These are phyloP conservation scores for Ogataea trehalophila DNA, from an alignment of 805 yeast genomes.

Conservation along the genomic window DNA sequence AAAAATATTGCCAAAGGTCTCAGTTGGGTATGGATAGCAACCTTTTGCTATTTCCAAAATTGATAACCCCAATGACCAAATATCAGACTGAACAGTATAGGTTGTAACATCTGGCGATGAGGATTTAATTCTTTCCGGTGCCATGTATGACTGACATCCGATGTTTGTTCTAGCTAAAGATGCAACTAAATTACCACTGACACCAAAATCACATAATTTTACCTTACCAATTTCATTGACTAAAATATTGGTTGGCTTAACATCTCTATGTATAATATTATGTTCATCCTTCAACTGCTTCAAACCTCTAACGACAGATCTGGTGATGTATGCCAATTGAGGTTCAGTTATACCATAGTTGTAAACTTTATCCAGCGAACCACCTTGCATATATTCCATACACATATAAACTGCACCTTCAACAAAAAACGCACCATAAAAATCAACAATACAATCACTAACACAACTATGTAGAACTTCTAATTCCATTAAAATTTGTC, in stretches of 20 bases:
- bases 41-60: conserved; percentile 88
- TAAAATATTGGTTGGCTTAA: conserved; percentile 91
- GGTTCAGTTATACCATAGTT: conserved; percentile 72
- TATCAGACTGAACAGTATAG: conserved; percentile 89
- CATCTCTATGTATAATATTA: conserved; percentile 92
- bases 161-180: conserved; percentile 92
- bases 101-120: conserved; percentile 69
- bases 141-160: conserved; percentile 98
- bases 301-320: conserved; percentile 75
- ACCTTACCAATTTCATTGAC: conserved; percentile 74
- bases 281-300: conserved; percentile 83
- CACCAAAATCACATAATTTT: conserved; percentile 95
- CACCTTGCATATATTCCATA: conserved; percentile 97
- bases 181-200: conserved; percentile 90
- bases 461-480: conserved; percentile 90
- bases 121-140: conserved; percentile 89
- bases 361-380: conserved; percentile 84
- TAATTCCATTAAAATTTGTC: conserved; percentile 93
- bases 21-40: conserved; percentile 93
- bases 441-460: conserved; percentile 89
- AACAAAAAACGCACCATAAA: conserved; percentile 94
- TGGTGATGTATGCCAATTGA: conserved; percentile 73
- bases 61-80: conserved; percentile 91
- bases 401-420: conserved; percentile 99
- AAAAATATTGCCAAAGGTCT: conserved; percentile 83